A percentile compares a stretch with the other conserved stretches of the same genome.
Conservation (phyloP, 2,329 filamentous ascomycete genomes). For the Exserohilum turcica region DNA sequence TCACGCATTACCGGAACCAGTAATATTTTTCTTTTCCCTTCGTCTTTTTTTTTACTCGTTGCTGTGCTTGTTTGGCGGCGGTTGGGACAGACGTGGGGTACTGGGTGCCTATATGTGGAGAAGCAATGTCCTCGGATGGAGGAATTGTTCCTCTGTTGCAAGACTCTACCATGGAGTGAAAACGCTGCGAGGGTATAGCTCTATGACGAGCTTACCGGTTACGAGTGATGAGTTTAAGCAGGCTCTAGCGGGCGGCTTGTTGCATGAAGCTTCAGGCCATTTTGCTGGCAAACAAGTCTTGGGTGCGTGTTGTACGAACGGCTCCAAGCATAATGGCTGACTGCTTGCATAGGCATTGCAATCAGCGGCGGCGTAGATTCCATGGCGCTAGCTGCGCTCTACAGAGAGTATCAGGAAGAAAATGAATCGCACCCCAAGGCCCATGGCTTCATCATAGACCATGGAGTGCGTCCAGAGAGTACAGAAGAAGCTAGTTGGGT, state of each 20-base stretch:
- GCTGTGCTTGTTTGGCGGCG: neutral
- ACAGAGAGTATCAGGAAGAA: conserved; percentile 46
- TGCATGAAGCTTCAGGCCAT: conserved; percentile 1
- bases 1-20: conserved; percentile 14
- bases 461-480: conserved; percentile 62
- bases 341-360: conserved; percentile 62
- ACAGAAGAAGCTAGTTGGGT: conserved; percentile 60
- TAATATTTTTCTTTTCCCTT: conserved; percentile 8
- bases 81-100: conserved; percentile 1
- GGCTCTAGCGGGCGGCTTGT: conserved; percentile 18
- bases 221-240: conserved; percentile 33
- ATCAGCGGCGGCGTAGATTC: conserved; percentile 94
- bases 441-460: conserved; percentile 66
- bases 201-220: conserved; percentile 27
- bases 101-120: conserved; percentile 42
- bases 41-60: neutral
- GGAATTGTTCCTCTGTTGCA: conserved; percentile 35
- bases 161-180: conserved; percentile 14
- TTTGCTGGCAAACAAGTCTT: conserved; percentile 5
- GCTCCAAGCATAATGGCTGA: conserved; percentile 8
- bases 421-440: conserved; percentile 37
- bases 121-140: conserved; percentile 41
- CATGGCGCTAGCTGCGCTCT: conserved; percentile 89
- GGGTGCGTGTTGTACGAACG: conserved; percentile 16
- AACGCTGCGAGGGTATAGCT: conserved; percentile 30